Percentiles rank a stretch among this genome's conserved stretches.
Conservation (phyloP, 129 eudicot genomes). For the Scalesia atractyloides region DNA sequence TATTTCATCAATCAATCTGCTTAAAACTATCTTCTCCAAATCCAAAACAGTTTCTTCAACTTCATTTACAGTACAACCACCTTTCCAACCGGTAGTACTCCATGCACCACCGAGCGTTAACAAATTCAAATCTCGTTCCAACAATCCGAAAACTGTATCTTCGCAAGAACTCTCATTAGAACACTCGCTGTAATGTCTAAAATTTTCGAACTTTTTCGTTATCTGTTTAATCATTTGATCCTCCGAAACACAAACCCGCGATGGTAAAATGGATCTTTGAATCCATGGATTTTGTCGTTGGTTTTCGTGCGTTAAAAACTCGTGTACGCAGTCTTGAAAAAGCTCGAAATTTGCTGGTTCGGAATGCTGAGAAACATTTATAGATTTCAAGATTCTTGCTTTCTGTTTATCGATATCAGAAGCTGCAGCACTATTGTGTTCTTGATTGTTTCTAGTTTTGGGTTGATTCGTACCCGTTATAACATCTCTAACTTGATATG, state of each 20-base stretch:
- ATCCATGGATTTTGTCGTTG: slow-evolving; percentile 32
- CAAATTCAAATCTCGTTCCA: slow-evolving; percentile 60
- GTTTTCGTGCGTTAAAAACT: slow-evolving; percentile 50
- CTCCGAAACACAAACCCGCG: slow-evolving; percentile 29
- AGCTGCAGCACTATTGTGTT: slow-evolving; percentile 25
- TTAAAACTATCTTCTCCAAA: slow-evolving; percentile 56
- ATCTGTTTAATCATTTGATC: slow-evolving; percentile 44
- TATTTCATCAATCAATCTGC: slow-evolving; percentile 55
- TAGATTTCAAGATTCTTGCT: slow-evolving; percentile 26
- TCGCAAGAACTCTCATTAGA: slow-evolving; percentile 26
- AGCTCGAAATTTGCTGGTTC: slow-evolving; percentile 27
- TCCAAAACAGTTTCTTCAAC: slow-evolving; percentile 50
- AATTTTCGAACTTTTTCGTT: slow-evolving; percentile 42
- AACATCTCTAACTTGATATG: slow-evolving; percentile 2
- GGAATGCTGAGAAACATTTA: slow-evolving; percentile 23
- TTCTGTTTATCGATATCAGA: slow-evolving; percentile 25
- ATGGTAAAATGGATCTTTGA: slow-evolving; percentile 11
- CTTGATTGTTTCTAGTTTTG: slow-evolving; percentile 27
- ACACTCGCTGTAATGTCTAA: slow-evolving; percentile 36
- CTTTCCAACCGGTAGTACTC: slow-evolving; percentile 61
- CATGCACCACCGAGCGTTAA: slow-evolving; percentile 44
- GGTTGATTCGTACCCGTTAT: slow-evolving; percentile 12
- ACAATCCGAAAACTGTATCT: slow-evolving; percentile 39
- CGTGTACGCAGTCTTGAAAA: slow-evolving; percentile 52
- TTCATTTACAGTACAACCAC: slow-evolving; percentile 49